Conservation (phyloP, 208 protist species). For the Leishmania lainsoni region DNA sequence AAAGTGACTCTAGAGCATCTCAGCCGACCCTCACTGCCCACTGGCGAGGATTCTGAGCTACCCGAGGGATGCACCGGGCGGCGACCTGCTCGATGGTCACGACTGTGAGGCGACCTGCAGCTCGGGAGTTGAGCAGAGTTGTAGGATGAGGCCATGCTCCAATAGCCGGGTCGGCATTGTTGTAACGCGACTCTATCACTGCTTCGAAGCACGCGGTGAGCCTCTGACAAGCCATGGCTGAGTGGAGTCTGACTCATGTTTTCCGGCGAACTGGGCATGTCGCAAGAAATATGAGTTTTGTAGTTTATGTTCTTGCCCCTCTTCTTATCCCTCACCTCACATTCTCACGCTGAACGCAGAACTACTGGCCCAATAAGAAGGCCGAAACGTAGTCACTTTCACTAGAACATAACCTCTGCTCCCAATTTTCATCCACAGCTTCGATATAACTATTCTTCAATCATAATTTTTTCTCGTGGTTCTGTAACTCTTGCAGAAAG, state of each 20-base stretch:
- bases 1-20: background rate
- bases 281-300: too few relatives aligned
- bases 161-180: too few relatives aligned
- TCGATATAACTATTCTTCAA: background rate
- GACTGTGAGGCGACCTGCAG: background rate
- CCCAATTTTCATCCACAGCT: background rate
- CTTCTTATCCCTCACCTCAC: background rate
- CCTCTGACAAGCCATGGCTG: too few relatives aligned
- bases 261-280: too few relatives aligned
- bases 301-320: background rate
- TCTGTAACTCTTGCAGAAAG: background rate
- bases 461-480: too few relatives aligned
- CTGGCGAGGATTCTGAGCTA: background rate
- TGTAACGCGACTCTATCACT: too few relatives aligned
- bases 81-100: background rate
- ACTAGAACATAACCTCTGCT: background rate
- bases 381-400: background rate
- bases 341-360: background rate
- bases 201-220: too few relatives aligned
- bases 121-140: background rate
- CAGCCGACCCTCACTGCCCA: background rate
- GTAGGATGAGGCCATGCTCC: background rate
- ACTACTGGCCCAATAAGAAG: background rate
- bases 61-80: background rate
- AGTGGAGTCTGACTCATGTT: too few relatives aligned